Base-by-base conservation (phyloP, 2,329 filamentous ascomycete genomes). In the Apiospora arundinis region DNA sequence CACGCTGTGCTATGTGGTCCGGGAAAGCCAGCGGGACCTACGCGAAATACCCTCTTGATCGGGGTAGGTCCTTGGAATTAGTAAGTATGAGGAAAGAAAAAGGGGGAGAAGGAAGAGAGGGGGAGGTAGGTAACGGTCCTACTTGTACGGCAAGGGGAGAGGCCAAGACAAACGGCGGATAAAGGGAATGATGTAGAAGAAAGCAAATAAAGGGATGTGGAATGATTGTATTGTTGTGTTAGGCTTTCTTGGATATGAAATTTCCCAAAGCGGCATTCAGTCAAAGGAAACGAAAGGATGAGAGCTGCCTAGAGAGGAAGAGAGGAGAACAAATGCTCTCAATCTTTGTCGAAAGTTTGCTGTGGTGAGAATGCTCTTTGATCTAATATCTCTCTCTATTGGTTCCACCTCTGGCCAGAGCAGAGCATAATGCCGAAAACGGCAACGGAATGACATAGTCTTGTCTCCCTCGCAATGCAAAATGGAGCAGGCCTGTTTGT, bases 11-110 rank as follows among this genome's bases (percentile, higher is more conserved):
- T 3, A 63, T 63, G 32, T 63, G 56, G 56, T 63, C 32, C 14
- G 18, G 45, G 32, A 37, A 45, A 56, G 52, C 56, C 28, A 63
- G 32, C 56, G 56, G 32, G 56, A 63, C 56, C 56, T 63, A 63
- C 56, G 8, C 56, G 32, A 9, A 40, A 63, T 63, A 18, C 56
- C 56, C 56, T 63, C 56, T 63, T 63, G 56, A 40, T 5, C 56
- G 56, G 56, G 56, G 56, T 40, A 63, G 56, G 56, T 63, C 56
- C 56, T 40, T 63, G 56, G 56, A 37, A 40, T 63, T 63, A 63
- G 56, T 63, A 63, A 40, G 56, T 40, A 63, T 63, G 56, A 7
- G 28, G 56, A 40, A 56, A 40, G 18, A 23, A n/a, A 63, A 37
- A 25, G 7, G 48, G 28, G 32, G 23, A 56, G 14, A 4, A 37